Conservation (phyloP, 2,329 filamentous ascomycete genomes). For the Aspergillus flavus region DNA sequence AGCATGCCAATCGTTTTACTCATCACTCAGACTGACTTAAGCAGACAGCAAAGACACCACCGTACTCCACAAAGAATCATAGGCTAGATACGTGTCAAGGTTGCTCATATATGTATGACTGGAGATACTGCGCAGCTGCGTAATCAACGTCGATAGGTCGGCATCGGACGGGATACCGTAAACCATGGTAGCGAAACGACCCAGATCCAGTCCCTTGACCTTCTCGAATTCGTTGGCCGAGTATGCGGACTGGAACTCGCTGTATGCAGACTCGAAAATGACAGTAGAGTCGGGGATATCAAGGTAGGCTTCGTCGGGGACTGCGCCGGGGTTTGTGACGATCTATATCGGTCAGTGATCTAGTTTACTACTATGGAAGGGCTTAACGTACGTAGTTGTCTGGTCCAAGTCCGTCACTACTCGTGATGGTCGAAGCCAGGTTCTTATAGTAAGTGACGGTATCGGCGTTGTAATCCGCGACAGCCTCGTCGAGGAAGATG, state of each 20-base stretch:
- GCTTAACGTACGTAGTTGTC: no score
- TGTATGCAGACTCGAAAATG: conserved; percentile 17
- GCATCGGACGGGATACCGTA: conserved; percentile 6
- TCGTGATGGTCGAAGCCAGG: no score
- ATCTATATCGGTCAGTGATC: no score
- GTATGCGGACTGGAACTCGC: conserved; percentile 5
- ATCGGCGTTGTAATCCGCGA: neutral
- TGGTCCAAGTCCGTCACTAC: no score
- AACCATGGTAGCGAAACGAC: conserved; percentile 14
- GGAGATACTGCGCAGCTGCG: conserved; percentile 12
- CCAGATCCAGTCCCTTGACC: neutral
- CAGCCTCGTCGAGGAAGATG: conserved; percentile 18
- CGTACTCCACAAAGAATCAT: no score
- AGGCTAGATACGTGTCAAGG: no score
- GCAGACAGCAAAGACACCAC: no score
- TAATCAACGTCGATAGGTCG: conserved; percentile 8
- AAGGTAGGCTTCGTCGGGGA: no score
- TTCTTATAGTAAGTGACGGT: neutral
- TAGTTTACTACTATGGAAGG: no score
- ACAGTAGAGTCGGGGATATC: conserved; percentile 8
- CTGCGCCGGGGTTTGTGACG: no score
- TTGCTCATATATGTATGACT: conserved; percentile 4
- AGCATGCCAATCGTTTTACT: no score
- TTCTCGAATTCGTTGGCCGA: neutral
- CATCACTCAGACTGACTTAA: no score